Conservation (phyloP, 2,329 filamentous ascomycete genomes). For the Scytalidium lignicola region DNA sequence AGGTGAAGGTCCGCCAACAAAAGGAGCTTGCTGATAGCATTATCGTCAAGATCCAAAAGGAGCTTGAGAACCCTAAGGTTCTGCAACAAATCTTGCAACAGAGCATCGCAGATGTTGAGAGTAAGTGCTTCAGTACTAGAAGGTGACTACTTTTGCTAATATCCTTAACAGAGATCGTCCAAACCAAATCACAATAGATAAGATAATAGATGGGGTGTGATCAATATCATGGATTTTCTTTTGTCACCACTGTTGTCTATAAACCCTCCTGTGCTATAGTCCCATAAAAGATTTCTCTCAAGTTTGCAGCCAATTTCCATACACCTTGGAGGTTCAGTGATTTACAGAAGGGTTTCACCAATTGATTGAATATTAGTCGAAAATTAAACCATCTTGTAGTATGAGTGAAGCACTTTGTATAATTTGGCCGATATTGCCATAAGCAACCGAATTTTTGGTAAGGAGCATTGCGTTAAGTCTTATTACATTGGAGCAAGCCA, state of each 20-base stretch:
- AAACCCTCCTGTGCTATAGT: conserved; percentile 58
- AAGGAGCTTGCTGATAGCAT: conserved; percentile 86
- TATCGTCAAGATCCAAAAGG: conserved; percentile 97
- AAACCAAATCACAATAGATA: conserved; percentile 59
- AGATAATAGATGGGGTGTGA: conserved; percentile 25
- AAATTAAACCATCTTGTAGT: too few relatives aligned
- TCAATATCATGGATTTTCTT: conserved; percentile 35
- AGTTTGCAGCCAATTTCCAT: conserved; percentile 6
- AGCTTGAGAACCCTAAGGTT: conserved; percentile 95
- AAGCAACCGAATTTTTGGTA: too few relatives aligned
- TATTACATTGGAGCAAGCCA: too few relatives aligned
- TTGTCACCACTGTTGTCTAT: conserved; percentile 50
- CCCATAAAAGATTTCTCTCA: conserved; percentile 38
- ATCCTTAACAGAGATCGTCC: conserved; percentile 48
- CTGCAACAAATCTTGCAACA: conserved; percentile 98
- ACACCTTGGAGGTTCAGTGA: not conserved
- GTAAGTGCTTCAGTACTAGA: conserved; percentile 46
- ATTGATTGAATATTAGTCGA: too few relatives aligned
- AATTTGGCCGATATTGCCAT: too few relatives aligned
- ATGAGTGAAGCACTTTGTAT: too few relatives aligned
- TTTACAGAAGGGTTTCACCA: too few relatives aligned
- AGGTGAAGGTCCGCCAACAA: conserved; percentile 99
- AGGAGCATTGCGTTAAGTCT: too few relatives aligned
- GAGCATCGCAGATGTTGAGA: conserved; percentile 93
- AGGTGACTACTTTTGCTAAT: conserved; percentile 29